These are phyloP conservation scores for Ramaria sp. DNA, from an alignment of 768 basidiomycete species.

Conservation along the genomic window DNA sequence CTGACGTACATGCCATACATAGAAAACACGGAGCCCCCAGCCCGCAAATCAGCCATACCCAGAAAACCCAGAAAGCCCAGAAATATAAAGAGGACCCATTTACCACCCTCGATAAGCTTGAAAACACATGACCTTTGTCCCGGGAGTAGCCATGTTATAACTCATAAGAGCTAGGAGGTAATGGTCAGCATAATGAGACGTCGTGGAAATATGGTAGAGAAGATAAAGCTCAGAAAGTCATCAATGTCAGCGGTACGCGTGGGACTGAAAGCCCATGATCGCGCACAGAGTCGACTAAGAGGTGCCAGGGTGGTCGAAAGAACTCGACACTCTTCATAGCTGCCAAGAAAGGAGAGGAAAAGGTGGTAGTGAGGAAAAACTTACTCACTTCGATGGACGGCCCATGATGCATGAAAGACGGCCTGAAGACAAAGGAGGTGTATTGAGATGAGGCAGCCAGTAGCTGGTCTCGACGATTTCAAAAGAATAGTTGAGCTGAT, in stretches of 20 bases:
- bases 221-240: slow-evolving; percentile 36
- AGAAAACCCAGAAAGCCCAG: too few species aligned
- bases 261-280: slow-evolving; percentile 21
- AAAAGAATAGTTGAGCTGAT: not conserved
- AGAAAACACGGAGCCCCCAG: too few species aligned
- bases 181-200: not conserved
- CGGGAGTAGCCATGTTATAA: too few species aligned
- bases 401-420: too few species aligned
- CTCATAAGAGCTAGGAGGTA: too few species aligned
- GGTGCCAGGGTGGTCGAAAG: slow-evolving; percentile 68
- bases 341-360: slow-evolving; percentile 17
- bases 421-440: not conserved
- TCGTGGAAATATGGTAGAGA: not conserved
- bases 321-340: slow-evolving; percentile 76
- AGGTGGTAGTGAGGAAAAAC: not conserved
- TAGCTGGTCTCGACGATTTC: not conserved
- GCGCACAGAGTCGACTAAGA: slow-evolving; percentile 77
- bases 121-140: too few species aligned
- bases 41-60: too few species aligned
- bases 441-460: not conserved
- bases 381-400: not conserved
- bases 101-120: too few species aligned
- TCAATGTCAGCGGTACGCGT: slow-evolving; percentile 71
- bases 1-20: too few species aligned
- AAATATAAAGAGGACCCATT: too few species aligned